Evolutionary conservation across 192 early-diverging fungal species (phyloP), one percentile per base, ranked within the genome.

Genomic region (Umbelopsis sp.): DNA sequence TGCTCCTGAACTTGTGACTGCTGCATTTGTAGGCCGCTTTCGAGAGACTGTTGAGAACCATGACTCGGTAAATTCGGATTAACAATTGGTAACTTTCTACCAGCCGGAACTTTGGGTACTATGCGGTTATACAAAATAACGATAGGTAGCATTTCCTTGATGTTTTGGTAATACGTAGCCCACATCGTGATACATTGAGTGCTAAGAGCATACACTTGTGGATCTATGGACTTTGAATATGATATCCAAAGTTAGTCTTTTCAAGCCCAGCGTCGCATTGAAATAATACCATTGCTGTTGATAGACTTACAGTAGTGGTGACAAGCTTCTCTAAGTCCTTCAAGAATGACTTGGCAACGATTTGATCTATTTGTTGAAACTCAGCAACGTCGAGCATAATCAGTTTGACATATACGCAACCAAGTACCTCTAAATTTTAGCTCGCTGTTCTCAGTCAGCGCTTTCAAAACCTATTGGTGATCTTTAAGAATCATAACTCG

Each of bases 401-500:
- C 48, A 49, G 9, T 16, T 49, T 49, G 6, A 41, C 37, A 41
- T 41, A 16, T 49, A 16, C 6, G 48, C 20, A 27, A 11, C 15
- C n/a, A 50, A 16, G 64, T 64, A 69, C 71, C 47, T 66, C 64
- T 44, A 22, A 77, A 72, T 49, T 71, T 77, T 21, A 16, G 53
- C 51, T 55, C 41, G 35, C 75, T 72, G 35, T 77, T 77, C 58
- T 77, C 75, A 51, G 75, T n/a, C 44, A 77, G 66, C 18, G 71
- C 67, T 22, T 73, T 73, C 45, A 78, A 67, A 20, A 73, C 21
- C 76, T 78, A 15, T 61, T 13, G 55, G 30, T 0, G 6, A 15
- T 16, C 11, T 61, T 61, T 61, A n/a, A 15, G 16, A 35, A 61
- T 15, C 33, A 25, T 2, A 1, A 6, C 30, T 52, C 21, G 5